A percentile compares a stretch with the other conserved stretches of the same genome.
phyloP scores from a whole-genome alignment of 441 rosid species.

The Bocquillonia castaneifolia region DNA sequence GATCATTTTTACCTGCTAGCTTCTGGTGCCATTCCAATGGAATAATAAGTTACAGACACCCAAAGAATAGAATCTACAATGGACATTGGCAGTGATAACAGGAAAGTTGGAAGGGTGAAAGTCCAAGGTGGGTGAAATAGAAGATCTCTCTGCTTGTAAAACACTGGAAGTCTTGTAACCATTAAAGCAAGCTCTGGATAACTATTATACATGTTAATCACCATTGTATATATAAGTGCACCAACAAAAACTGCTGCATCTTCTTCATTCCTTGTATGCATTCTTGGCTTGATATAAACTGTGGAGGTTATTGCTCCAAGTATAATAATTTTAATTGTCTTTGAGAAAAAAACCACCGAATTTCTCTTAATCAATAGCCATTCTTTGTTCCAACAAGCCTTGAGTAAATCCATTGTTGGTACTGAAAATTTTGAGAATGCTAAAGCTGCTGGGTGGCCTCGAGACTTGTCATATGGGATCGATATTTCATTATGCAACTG shows the following conservation, averaged over 20 bases:
- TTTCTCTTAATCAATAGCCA: conserved; percentile 70
- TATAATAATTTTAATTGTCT: conserved; percentile 59
- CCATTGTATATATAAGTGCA: conserved; percentile 54
- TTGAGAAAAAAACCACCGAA: conserved; percentile 56
- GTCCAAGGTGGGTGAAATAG: conserved; percentile 79
- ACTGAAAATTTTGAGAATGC: conserved; percentile 56
- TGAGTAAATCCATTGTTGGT: conserved; percentile 52
- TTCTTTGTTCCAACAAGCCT: conserved; percentile 74
- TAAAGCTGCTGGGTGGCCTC: conserved; percentile 65
- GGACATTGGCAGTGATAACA: conserved; percentile 60
- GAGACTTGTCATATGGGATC: conserved; percentile 48
- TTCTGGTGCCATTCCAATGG: conserved; percentile 71
- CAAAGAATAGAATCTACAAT: conserved; percentile 61
- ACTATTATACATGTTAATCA: conserved; percentile 77
- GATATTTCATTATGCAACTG: conserved; percentile 51
- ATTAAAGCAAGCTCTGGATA: conserved; percentile 58
- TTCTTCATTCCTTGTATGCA: conserved; percentile 39
- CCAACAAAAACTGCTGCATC: conserved; percentile 59
- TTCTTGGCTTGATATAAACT: conserved; percentile 48
- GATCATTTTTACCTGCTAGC: conserved; percentile 72
- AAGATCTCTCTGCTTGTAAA: conserved; percentile 89
- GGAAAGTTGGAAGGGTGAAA: conserved; percentile 62
- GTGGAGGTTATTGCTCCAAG: conserved; percentile 63
- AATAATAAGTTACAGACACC: conserved; percentile 56
- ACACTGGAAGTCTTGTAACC: conserved; percentile 73